Conservation (phyloP, 2,329 filamentous ascomycete genomes). For the Teratosphaeriaceae sp. region DNA sequence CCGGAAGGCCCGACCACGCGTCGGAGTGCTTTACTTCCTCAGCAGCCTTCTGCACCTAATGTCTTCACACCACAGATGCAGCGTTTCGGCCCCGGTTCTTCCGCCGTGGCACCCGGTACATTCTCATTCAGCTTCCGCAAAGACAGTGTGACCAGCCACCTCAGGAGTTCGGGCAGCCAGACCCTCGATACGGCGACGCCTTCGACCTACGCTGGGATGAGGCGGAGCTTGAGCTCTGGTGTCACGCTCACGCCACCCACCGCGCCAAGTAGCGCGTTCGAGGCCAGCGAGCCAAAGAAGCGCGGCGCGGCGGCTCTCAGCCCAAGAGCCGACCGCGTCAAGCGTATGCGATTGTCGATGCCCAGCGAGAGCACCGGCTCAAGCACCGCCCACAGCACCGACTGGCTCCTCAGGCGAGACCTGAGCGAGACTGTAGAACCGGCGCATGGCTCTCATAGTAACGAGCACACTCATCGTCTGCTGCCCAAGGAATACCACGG, state of each 20-base stretch:
- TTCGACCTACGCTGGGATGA: slow-evolving; percentile 3
- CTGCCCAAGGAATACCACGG: too few species aligned
- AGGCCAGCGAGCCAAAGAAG: slow-evolving; percentile 8
- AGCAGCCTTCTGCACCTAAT: too few species aligned
- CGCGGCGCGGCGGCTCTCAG: slow-evolving; percentile 3
- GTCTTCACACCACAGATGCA: not conserved
- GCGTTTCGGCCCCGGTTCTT: not conserved
- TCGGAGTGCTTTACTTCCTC: too few species aligned
- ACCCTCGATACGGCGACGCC: not conserved
- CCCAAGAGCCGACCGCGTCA: not conserved
- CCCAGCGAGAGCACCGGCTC: slow-evolving; percentile 2
- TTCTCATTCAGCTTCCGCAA: not conserved
- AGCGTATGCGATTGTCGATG: slow-evolving; percentile 9
- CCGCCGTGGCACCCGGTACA: not conserved
- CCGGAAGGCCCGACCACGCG: too few species aligned
- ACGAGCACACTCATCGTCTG: too few species aligned
- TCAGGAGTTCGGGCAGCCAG: not conserved
- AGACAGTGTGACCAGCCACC: not conserved
- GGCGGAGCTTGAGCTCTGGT: slow-evolving; percentile 9
- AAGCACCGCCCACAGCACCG: not conserved
- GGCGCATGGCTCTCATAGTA: not conserved
- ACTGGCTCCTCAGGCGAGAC: slow-evolving; percentile 3
- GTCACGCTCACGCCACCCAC: slow-evolving; percentile 7
- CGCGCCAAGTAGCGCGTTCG: not conserved
- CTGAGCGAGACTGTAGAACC: not conserved